Conservation (phyloP, 371 early-diverging fungal species). For the Mortierella sp. region DNA sequence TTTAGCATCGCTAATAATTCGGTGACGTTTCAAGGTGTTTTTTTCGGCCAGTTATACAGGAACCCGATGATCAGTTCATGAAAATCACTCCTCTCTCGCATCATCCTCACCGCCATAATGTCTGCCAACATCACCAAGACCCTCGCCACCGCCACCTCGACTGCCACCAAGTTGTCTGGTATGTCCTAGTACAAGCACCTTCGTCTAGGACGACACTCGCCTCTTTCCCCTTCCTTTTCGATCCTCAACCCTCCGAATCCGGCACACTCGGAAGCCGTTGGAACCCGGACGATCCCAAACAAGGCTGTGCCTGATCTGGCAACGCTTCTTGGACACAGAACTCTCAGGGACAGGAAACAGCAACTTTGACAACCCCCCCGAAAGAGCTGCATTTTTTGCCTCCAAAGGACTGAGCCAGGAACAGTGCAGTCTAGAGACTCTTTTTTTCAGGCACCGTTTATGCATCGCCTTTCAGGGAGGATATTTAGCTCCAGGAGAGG, state of each 20-base stretch:
- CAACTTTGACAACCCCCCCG: background rate
- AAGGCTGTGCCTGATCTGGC: background rate
- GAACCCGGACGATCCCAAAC: background rate
- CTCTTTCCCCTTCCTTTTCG: background rate
- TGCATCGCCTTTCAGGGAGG: background rate
- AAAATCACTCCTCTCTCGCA: conserved; percentile 16
- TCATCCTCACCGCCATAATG: conserved; percentile 40
- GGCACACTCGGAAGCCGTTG: conserved; percentile 9
- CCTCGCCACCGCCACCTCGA: conserved; percentile 41
- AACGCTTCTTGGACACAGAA: background rate
- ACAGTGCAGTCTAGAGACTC: background rate
- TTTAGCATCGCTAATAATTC: background rate
- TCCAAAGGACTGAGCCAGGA: background rate
- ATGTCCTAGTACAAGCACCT: conserved; percentile 18
- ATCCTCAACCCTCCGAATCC: background rate
- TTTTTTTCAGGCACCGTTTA: background rate
- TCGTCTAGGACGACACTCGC: background rate
- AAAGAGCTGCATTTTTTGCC: background rate
- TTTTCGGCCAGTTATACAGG: conserved; percentile 3
- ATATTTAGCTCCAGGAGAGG: background rate
- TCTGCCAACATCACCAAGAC: conserved; percentile 49
- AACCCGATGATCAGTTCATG: conserved; percentile 16
- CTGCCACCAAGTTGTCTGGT: conserved; percentile 55
- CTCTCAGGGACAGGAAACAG: background rate
- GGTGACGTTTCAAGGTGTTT: background rate